These are phyloP conservation scores for Gamsiella multidivaricata DNA, from an alignment of 192 early-diverging fungal species.

Conservation along the genomic window DNA sequence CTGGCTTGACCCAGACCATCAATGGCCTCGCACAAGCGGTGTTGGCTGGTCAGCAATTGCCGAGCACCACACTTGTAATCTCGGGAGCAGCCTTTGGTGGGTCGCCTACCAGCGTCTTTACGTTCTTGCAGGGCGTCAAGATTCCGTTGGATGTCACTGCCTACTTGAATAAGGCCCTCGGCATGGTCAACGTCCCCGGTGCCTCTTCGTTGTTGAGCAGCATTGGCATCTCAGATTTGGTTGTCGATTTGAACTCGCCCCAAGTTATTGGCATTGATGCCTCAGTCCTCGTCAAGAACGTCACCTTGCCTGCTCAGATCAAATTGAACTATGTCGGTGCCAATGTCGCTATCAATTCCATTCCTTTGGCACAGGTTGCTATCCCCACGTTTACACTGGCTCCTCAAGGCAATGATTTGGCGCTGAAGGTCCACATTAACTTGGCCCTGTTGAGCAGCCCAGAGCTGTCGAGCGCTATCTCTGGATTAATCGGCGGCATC, in stretches of 20 bases:
- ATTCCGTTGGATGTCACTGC: constrained; percentile 39
- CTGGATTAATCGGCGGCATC: constrained; percentile 26
- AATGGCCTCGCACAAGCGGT: constrained; percentile 27
- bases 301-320: constrained; percentile 38
- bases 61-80: constrained; percentile 23
- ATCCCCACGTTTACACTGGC: constrained; percentile 34
- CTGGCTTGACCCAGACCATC: constrained; percentile 26
- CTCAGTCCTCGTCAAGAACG: constrained; percentile 35
- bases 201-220: constrained; percentile 20
- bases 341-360: constrained; percentile 19
- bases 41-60: constrained; percentile 27
- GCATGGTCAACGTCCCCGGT: constrained; percentile 4
- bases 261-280: constrained; percentile 47
- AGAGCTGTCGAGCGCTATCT: constrained; percentile 20
- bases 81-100: constrained; percentile 32
- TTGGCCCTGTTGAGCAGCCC: constrained; percentile 8
- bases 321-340: constrained; percentile 49
- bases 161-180: constrained; percentile 17
- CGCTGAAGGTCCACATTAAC: constrained; percentile 26
- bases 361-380: constrained; percentile 29
- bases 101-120: constrained; percentile 21
- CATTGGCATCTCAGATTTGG: constrained; percentile 31
- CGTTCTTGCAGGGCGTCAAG: constrained; percentile 29
- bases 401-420: constrained; percentile 31
- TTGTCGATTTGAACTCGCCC: constrained; percentile 38